Conservation (phyloP, 2,329 filamentous ascomycete genomes). For the Fusarium palustre region DNA sequence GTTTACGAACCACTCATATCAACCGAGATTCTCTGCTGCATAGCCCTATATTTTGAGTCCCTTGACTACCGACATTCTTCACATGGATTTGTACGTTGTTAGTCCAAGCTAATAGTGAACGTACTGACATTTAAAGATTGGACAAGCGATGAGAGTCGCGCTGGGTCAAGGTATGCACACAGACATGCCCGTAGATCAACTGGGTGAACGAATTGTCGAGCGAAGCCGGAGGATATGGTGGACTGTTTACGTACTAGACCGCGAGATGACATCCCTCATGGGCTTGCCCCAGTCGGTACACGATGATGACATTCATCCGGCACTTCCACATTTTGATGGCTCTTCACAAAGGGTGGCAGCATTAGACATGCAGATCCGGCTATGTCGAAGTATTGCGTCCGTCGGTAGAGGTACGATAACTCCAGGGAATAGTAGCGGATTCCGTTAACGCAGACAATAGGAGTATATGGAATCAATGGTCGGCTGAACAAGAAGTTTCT, state of each 20-base stretch:
- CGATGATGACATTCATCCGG: slow-evolving; percentile 63
- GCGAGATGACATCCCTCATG: slow-evolving; percentile 66
- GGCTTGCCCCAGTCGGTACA: slow-evolving; percentile 62
- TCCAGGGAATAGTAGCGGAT: fast-evolving
- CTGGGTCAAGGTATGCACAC: slow-evolving; percentile 64
- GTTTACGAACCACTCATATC: slow-evolving; percentile 58
- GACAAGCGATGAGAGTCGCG: slow-evolving; percentile 63
- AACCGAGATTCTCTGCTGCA: slow-evolving; percentile 63
- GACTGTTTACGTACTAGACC: slow-evolving; percentile 65
- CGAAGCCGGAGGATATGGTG: slow-evolving; percentile 64
- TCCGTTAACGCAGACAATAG: slow-evolving; percentile 10
- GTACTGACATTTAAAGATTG: slow-evolving; percentile 55
- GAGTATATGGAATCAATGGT: slow-evolving; percentile 49
- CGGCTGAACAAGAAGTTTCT: slow-evolving; percentile 50
- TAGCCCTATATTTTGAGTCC: slow-evolving; percentile 64
- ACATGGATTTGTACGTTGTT: slow-evolving; percentile 59
- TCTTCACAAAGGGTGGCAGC: slow-evolving; percentile 45
- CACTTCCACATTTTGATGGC: slow-evolving; percentile 49
- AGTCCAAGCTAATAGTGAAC: too few relatives aligned
- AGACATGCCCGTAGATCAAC: slow-evolving; percentile 58
- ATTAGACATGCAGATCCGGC: slow-evolving; percentile 50
- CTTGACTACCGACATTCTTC: slow-evolving; percentile 61
- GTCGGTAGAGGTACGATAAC: slow-evolving; percentile 47
- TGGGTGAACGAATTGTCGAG: slow-evolving; percentile 57
- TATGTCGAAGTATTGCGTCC: slow-evolving; percentile 48